These are phyloP conservation scores for Ustilago vetiveriae DNA, from an alignment of 1,284 basidiomycete species.

Conservation along the genomic window DNA sequence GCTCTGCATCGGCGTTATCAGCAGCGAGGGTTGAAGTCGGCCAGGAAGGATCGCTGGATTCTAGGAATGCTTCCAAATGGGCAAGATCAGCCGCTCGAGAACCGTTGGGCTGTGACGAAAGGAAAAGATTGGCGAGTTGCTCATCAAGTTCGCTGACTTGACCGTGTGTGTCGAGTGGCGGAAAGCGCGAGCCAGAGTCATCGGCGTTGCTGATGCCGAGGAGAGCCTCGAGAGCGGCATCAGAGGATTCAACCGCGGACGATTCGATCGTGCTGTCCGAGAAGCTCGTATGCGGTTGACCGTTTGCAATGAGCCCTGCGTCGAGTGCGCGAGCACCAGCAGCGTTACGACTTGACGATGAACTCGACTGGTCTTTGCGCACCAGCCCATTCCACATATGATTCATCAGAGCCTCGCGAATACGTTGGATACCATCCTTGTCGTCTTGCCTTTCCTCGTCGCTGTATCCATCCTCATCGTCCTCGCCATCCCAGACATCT, in stretches of 20 bases:
- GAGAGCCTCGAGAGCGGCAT: no score
- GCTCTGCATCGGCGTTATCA: not conserved
- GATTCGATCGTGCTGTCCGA: constrained; percentile 3
- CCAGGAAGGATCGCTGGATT: constrained; percentile 46
- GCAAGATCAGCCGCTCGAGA: constrained; percentile 16
- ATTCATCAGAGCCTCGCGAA: constrained; percentile 55
- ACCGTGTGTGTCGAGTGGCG: constrained; percentile 9
- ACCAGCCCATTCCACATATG: constrained; percentile 55
- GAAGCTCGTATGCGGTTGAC: constrained; percentile 3
- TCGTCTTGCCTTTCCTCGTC: constrained; percentile 26
- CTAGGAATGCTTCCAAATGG: constrained; percentile 45
- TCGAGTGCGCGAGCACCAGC: no score
- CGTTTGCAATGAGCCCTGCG: not conserved
- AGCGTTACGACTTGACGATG: not conserved
- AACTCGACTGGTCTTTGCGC: constrained; percentile 23
- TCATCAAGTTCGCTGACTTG: constrained; percentile 27
- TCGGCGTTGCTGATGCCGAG: no score
- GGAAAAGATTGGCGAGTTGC: constrained; percentile 36
- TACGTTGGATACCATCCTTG: constrained; percentile 47
- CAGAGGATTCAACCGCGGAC: no score
- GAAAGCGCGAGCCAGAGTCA: constrained; percentile 1
- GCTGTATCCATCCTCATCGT: constrained; percentile 18
- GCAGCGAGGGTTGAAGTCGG: constrained; percentile 4
- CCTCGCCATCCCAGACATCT: not conserved
- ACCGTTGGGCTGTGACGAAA: constrained; percentile 8